Conservation (phyloP, 805 yeast species). For the Kockiozyma suomiensis region DNA sequence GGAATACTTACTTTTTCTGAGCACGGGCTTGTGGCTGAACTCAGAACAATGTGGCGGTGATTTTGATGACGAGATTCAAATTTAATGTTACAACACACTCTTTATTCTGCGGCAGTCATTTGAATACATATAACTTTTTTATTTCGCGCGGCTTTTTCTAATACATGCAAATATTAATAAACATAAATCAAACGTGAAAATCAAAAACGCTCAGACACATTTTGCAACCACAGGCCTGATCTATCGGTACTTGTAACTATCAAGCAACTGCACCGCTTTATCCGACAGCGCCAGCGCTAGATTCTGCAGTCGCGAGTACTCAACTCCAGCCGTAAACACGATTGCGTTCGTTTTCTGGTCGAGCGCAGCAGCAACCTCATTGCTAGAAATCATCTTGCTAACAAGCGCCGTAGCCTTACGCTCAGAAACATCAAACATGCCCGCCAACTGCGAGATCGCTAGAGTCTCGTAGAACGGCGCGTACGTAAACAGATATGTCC, state of each 20-base stretch:
- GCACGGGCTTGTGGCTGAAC: too few relatives aligned
- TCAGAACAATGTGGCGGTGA: too few relatives aligned
- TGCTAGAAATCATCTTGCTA: slow-evolving; percentile 72
- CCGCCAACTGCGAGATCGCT: slow-evolving; percentile 65
- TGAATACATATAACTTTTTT: too few relatives aligned
- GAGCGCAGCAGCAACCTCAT: slow-evolving; percentile 74
- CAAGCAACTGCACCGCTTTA: slow-evolving; percentile 73
- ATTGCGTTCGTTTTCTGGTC: slow-evolving; percentile 66
- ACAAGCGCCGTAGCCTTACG: slow-evolving; percentile 63
- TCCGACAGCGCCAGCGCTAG: slow-evolving; percentile 83
- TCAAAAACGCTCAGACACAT: background rate
- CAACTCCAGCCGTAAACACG: slow-evolving; percentile 74
- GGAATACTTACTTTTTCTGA: too few relatives aligned
- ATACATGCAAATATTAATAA: slow-evolving; percentile 1
- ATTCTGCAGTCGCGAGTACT: slow-evolving; percentile 81
- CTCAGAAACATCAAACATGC: slow-evolving; percentile 64
- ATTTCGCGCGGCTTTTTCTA: too few relatives aligned
- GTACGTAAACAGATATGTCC: slow-evolving; percentile 89
- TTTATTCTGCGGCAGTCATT: too few relatives aligned
- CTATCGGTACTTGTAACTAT: slow-evolving; percentile 40
- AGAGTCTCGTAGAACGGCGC: slow-evolving; percentile 74
- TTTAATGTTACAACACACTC: too few relatives aligned
- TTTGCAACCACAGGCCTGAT: background rate
- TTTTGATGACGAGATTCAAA: too few relatives aligned
- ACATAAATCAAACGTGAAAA: background rate